phyloP scores from a whole-genome alignment of 2,329 filamentous ascomycete species.

The Madurella fahalii region DNA sequence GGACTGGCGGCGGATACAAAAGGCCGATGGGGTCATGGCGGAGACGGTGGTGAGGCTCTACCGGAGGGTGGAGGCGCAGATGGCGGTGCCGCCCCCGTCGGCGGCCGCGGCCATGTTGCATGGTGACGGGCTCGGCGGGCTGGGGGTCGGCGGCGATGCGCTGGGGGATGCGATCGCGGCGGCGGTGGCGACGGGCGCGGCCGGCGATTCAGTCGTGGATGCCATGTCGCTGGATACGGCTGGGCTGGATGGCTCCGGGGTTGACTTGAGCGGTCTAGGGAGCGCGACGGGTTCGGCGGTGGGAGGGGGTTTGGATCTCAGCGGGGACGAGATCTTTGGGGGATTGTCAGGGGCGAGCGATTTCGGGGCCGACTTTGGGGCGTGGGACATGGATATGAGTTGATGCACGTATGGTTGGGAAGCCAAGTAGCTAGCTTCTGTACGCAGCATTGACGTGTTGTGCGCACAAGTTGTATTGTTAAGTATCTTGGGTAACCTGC shows the following conservation, averaged over 20 bases:
- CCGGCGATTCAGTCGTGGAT: slow-evolving; percentile 33
- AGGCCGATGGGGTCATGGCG: slow-evolving; percentile 52
- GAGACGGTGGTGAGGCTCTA: slow-evolving; percentile 61
- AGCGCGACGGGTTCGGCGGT: background rate
- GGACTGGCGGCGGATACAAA: slow-evolving; percentile 53
- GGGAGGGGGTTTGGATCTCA: slow-evolving; percentile 33
- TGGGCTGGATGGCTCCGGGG: slow-evolving; percentile 41
- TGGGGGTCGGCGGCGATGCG: slow-evolving; percentile 8
- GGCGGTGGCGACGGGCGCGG: slow-evolving; percentile 35
- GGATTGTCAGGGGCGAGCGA: slow-evolving; percentile 30
- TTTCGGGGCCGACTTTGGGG: slow-evolving; percentile 26
- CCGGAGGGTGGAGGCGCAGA: slow-evolving; percentile 62
- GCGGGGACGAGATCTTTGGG: slow-evolving; percentile 43
- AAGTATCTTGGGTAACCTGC: too few relatives aligned
- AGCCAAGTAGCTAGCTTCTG: too few relatives aligned
- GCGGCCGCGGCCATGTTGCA: slow-evolving; percentile 37
- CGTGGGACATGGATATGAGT: slow-evolving; percentile 13
- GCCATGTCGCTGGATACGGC: slow-evolving; percentile 38
- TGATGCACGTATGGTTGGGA: too few relatives aligned
- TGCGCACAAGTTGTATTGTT: too few relatives aligned
- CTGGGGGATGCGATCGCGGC: slow-evolving; percentile 43
- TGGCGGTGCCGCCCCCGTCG: slow-evolving; percentile 39
- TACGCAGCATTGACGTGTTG: too few relatives aligned
- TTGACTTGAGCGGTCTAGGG: slow-evolving; percentile 30
- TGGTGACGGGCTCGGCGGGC: slow-evolving; percentile 32